Percentiles rank a stretch among this genome's conserved stretches.
phyloP scores from a whole-genome alignment of 108 stramenopile species.

The Skeletonema potamos region DNA sequence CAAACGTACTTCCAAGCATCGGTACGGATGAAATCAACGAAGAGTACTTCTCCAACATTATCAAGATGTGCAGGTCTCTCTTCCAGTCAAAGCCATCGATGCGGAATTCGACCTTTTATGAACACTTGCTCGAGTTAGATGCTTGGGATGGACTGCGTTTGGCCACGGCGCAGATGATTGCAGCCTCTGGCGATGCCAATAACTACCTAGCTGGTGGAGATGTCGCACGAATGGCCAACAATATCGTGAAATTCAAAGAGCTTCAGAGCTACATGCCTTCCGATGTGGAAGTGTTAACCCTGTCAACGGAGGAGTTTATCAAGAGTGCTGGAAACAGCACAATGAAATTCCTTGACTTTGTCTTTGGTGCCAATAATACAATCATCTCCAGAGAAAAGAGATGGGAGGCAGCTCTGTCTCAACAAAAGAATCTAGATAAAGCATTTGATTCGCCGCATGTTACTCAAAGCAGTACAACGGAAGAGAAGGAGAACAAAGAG shows the following conservation, averaged over 20 bases:
- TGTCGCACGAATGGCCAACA: slow-evolving; percentile 26
- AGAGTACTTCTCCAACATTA: slow-evolving; percentile 9
- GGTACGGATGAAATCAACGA: neutral
- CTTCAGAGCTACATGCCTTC: neutral
- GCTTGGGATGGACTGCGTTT: slow-evolving; percentile 15
- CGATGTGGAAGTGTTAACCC: neutral
- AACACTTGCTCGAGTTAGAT: slow-evolving; percentile 14
- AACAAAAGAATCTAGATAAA: slow-evolving; percentile 16
- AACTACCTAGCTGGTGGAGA: slow-evolving; percentile 17
- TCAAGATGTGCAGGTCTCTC: slow-evolving; percentile 7
- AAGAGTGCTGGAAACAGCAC: slow-evolving; percentile 11
- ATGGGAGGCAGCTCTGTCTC: slow-evolving; percentile 16
- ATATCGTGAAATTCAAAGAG: slow-evolving; percentile 18
- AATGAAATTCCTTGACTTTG: slow-evolving; percentile 28
- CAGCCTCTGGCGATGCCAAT: slow-evolving; percentile 12
- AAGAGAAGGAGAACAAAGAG: slow-evolving; percentile 19
- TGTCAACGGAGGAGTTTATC: slow-evolving; percentile 32
- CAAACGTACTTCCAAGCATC: slow-evolving; percentile 19
- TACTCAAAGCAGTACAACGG: slow-evolving; percentile 10
- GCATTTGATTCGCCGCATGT: slow-evolving; percentile 6
- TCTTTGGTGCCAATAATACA: slow-evolving; percentile 20
- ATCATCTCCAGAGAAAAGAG: slow-evolving; percentile 17
- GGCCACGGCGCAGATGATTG: slow-evolving; percentile 30
- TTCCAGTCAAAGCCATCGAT: neutral
- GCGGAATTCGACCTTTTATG: slow-evolving; percentile 18